These are phyloP conservation scores for Suillus tomentosus DNA, from an alignment of 768 basidiomycete genomes.

Conservation along the genomic window DNA sequence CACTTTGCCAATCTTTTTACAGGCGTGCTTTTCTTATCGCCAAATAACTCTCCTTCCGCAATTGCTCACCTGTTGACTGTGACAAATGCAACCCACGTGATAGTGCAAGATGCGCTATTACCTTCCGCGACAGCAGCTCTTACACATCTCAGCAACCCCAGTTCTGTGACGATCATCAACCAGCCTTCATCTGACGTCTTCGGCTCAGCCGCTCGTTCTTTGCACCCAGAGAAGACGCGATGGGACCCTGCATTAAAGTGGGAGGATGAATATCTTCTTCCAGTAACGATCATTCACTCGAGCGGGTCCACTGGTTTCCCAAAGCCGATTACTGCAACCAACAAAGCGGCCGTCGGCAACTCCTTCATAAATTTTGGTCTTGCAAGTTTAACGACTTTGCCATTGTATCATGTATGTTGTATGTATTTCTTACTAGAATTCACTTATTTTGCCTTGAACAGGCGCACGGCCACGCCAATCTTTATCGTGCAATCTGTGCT, in stretches of 20 bases:
- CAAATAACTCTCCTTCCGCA: conserved; percentile 48
- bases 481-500: conserved; percentile 47
- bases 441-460: conserved; percentile 10
- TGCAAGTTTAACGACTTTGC: conserved; percentile 26
- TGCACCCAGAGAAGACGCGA: conserved; percentile 23
- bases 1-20: neutral
- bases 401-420: conserved; percentile 34
- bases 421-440: neutral
- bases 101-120: conserved; percentile 22
- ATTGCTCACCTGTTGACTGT: conserved; percentile 44
- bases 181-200: conserved; percentile 26
- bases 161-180: conserved; percentile 24
- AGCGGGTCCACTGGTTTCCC: conserved; percentile 49
- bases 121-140: conserved; percentile 22
- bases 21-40: conserved; percentile 39
- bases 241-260: conserved; percentile 26
- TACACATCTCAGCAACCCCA: conserved; percentile 19
- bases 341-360: conserved; percentile 39
- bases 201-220: conserved; percentile 18
- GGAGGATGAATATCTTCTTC: conserved; percentile 24
- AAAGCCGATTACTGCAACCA: conserved; percentile 42
- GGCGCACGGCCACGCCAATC: conserved; percentile 26
- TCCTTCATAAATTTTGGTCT: conserved; percentile 34
- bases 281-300: conserved; percentile 28
- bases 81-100: conserved; percentile 24